phyloP scores from a whole-genome alignment of 805 yeast species.

The Blastobotrys peoriensis region DNA sequence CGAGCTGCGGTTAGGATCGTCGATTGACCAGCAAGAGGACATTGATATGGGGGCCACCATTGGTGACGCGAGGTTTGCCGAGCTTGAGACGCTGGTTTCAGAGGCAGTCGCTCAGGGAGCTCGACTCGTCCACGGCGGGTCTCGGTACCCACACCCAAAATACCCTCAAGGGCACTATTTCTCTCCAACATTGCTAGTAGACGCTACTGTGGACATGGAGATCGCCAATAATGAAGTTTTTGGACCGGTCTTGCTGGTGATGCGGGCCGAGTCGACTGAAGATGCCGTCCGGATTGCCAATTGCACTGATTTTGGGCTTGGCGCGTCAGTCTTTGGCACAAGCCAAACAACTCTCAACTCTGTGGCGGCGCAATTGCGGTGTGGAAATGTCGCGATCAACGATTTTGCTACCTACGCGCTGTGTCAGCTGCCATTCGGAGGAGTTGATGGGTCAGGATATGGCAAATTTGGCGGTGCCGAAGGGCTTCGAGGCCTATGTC shows the following conservation, averaged over 20 bases:
- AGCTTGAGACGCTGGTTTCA: conserved; percentile 57
- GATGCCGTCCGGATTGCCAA: conserved; percentile 77
- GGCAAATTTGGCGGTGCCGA: conserved; percentile 98
- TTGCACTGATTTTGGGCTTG: conserved; percentile 81
- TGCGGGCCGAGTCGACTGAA: conserved; percentile 60
- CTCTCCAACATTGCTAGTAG: conserved; percentile 80
- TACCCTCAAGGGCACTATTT: conserved; percentile 95
- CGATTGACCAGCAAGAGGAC: conserved; percentile 82
- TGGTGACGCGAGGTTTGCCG: conserved; percentile 64
- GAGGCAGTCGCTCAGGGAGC: conserved; percentile 86
- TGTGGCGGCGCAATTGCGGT: conserved; percentile 57
- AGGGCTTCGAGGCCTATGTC: conserved; percentile 85
- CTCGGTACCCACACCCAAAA: conserved; percentile 74
- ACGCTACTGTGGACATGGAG: conserved; percentile 68
- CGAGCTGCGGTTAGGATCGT: conserved; percentile 73
- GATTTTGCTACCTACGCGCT: conserved; percentile 96
- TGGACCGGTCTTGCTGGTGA: conserved; percentile 82
- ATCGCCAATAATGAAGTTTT: conserved; percentile 89
- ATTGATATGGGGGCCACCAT: conserved; percentile 97
- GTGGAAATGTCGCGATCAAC: conserved; percentile 94
- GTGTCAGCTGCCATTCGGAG: conserved; percentile 97
- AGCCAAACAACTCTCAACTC: conserved; percentile 50
- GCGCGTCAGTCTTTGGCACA: conserved; percentile 82
- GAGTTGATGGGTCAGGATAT: conserved; percentile 85
- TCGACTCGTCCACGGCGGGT: conserved; percentile 71